Evolutionary conservation across 768 basidiomycete genomes (phyloP), one percentile per base, ranked within the genome.

Genomic region (Lenzites betulinus): DNA sequence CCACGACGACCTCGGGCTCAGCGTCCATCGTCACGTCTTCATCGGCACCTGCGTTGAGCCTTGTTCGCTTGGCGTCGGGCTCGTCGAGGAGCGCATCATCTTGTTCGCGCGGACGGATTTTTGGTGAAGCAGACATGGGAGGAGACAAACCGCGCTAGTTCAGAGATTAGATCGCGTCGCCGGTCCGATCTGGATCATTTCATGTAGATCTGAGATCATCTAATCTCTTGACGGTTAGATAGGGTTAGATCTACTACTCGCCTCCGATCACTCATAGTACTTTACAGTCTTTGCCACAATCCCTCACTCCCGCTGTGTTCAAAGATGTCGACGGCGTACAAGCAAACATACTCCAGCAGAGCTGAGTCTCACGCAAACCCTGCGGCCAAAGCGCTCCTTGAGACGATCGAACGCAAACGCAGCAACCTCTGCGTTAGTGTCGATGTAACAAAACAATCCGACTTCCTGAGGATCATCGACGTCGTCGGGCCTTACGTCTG

Each of bases 341-440:
- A 74, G 42, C 78, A 78, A 68, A 80, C 87, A 11, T 94, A 94
- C 73, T 82, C 75, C 35, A 71, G 85, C 65, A 80, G 92, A 23
- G 86, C 84, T 3, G 68, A 69, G 25, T 78, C 74, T 30, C 83
- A 89, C 61, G 62, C 65, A 4, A 97, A 96, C 71, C 84, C 89
- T 5, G 86, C 94, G 8, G 94, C 95, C 0, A 87, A 80, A 68
- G 75, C 83, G 3, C 83, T 98, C 9, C 82, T 98, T 20, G 82
- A 85, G 70, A 86, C 87, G 4, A 93, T 98, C 75, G 90, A 86
- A 64, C 81, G 88, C 60, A 99, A 99, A 73, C 80, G 87, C 69
- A 83, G 92, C 9, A 99, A 99, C 72, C 86, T 99, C 16, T 93
- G 94, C 41, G 92, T 99, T 60, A 95, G 93, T 67, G 93, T 98